Evolutionary conservation across 768 basidiomycete species (phyloP).

Genomic region (Auriscalpium microsporum): DNA sequence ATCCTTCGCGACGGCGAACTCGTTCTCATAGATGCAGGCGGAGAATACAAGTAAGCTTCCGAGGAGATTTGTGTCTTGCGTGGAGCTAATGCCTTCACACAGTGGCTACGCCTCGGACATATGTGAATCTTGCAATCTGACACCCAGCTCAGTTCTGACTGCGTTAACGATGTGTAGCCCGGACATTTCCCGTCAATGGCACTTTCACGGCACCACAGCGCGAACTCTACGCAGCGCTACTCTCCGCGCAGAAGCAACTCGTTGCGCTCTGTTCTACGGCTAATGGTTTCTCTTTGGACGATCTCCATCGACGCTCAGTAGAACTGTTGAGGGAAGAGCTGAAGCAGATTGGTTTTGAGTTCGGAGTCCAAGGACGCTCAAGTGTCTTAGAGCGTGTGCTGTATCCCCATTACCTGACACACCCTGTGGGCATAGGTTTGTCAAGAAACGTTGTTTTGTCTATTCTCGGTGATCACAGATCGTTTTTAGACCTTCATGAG

Average conservation of each 20-base stretch:
- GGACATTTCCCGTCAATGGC: conserved; percentile 84
- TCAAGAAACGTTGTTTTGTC: neutral
- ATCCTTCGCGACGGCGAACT: conserved; percentile 62
- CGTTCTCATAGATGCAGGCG: conserved; percentile 85
- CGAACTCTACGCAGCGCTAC: conserved; percentile 77
- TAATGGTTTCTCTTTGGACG: conserved; percentile 51
- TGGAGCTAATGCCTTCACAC: conserved; percentile 29
- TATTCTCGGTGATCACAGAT: neutral
- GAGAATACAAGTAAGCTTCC: conserved; percentile 71
- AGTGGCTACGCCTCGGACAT: conserved; percentile 95
- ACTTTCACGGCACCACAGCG: conserved; percentile 70
- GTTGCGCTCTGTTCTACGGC: conserved; percentile 52
- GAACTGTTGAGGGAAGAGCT: conserved; percentile 63
- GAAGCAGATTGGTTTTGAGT: conserved; percentile 64
- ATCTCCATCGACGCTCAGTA: conserved; percentile 71
- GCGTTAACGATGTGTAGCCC: conserved; percentile 37
- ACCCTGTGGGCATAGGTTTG: conserved; percentile 85
- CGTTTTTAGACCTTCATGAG: conserved; percentile 74
- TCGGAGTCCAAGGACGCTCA: conserved; percentile 22
- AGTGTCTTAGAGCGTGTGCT: conserved; percentile 62
- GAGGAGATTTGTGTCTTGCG: neutral
- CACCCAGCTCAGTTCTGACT: neutral
- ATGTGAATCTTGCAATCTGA: conserved; percentile 38
- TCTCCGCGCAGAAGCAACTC: conserved; percentile 63
- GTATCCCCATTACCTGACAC: conserved; percentile 90